Percentiles rank a stretch among this genome's conserved stretches.
Evolutionary conservation across 257 asterid species (phyloP).

Genomic region (Solanum rostratum): DNA sequence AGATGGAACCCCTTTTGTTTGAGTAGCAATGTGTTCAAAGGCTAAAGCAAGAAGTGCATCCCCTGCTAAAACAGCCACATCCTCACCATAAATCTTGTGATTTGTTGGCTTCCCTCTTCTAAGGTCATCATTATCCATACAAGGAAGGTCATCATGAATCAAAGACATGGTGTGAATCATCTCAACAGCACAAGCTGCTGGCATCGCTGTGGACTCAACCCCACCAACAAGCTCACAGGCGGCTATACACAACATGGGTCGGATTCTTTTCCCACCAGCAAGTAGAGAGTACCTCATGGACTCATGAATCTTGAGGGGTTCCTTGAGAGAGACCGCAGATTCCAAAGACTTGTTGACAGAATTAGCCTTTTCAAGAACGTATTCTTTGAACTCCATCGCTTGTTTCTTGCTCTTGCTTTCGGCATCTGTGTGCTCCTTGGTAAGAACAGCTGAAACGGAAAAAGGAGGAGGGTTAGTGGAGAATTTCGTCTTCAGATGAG

Average conservation of each 20-base stretch:
- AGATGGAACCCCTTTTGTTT: conserved; percentile 22
- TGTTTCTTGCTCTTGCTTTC: not conserved
- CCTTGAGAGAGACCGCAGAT: conserved; percentile 13
- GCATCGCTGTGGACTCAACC: conserved; percentile 32
- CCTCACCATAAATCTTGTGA: conserved; percentile 42
- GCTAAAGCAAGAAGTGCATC: conserved; percentile 46
- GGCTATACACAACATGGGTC: conserved; percentile 53
- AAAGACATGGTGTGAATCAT: conserved; percentile 65
- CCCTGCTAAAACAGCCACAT: conserved; percentile 46
- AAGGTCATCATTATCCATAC: conserved; percentile 56
- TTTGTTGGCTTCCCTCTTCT: conserved; percentile 54
- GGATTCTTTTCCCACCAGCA: conserved; percentile 55
- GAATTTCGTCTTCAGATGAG: not conserved
- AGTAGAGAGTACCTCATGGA: conserved; percentile 60
- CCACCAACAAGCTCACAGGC: conserved; percentile 57
- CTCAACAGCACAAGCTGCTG: conserved; percentile 58
- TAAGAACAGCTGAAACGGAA: conserved; percentile 16
- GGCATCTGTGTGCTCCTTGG: conserved; percentile 11
- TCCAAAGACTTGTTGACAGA: conserved; percentile 43
- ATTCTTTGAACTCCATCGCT: conserved; percentile 24
- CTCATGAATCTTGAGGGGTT: conserved; percentile 37
- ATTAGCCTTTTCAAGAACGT: conserved; percentile 28
- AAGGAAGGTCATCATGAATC: conserved; percentile 63
- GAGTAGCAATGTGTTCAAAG: conserved; percentile 33
- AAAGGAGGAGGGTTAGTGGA: not conserved